Base-by-base conservation (phyloP, 2,329 filamentous ascomycete species). In the Knufia petricola region DNA sequence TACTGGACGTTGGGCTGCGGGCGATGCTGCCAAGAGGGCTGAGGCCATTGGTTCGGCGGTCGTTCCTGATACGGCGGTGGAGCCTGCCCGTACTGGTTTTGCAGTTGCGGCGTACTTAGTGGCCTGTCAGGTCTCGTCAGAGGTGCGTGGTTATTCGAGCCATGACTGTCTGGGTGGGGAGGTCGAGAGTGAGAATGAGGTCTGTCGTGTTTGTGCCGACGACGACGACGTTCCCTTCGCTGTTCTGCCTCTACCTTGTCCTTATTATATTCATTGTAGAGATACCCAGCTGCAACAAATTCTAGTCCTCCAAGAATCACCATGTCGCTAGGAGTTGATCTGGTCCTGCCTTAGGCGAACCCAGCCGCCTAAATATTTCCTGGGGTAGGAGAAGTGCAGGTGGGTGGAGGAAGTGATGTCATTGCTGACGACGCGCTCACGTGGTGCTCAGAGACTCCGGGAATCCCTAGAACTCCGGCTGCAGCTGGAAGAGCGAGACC, bases 271-370 rank as follows among this genome's bases (percentile, higher is more conserved):
- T 56, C 54, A 32, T 56, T 56, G 17, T 54, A 48, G 2, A 56
- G 44, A 21, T 53, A 56, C 7, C 54, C 54, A n/a, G 54, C 54
- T 19, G 54, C 54, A 13, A 56, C 54, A 30, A 56, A 28, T 31
- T 56, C 54, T 19, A 56, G 50, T 20, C 54, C 54, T 31, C 54
- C 54, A 13, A 56, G 34, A n/a, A 56, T 44, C 19, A 56, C 54
- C 54, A 56, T 56, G 17, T 31, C 38, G 24, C 23, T 2, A 12
- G 37, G 37, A 36, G 32, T 4, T 36, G 32, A n/a, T 8, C 32
- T 7, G 32, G 6, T 36, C 15, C 7, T 36, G 13, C 6, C 15
- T 36, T 36, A 36, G 13, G 32, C 32, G 32, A 36, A 36, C 32
- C 15, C 15, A n/a, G 32, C 32, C 13, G 9, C 6, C 32, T 36